A percentile compares a stretch with the other conserved stretches of the same genome.
phyloP scores from a whole-genome alignment of 139 green algal species.

The Chlorella sp. region DNA sequence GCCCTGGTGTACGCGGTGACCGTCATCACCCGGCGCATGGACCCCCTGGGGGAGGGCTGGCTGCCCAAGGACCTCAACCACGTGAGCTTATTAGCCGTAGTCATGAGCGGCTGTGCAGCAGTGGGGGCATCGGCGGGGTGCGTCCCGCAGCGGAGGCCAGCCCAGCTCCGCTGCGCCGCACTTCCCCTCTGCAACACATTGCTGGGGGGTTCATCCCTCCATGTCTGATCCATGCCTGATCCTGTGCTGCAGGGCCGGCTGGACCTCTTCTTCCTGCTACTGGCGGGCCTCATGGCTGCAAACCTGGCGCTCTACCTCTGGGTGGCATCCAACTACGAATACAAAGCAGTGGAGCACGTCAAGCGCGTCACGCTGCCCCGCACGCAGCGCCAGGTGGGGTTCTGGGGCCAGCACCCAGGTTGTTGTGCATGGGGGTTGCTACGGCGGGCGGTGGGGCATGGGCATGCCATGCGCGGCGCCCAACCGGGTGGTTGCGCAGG shows the following conservation, averaged over 20 bases:
- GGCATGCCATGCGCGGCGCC: too few relatives aligned
- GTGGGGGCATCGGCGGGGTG: too few relatives aligned
- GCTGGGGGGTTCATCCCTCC: too few relatives aligned
- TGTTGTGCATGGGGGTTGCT: too few relatives aligned
- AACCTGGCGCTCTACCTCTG: slow-evolving; percentile 71
- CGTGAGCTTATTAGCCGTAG: not conserved
- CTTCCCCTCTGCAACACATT: too few relatives aligned
- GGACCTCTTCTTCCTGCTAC: slow-evolving; percentile 82
- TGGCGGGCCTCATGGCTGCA: slow-evolving; percentile 66
- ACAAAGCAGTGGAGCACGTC: slow-evolving; percentile 84
- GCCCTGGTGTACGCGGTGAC: slow-evolving; percentile 6
- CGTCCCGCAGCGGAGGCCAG: too few relatives aligned
- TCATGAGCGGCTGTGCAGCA: not conserved
- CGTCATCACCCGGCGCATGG: not conserved
- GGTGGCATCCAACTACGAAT: slow-evolving; percentile 78
- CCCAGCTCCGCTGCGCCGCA: too few relatives aligned
- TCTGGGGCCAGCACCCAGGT: too few relatives aligned
- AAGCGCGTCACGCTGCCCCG: slow-evolving; percentile 25
- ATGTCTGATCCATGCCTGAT: too few relatives aligned
- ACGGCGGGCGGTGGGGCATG: too few relatives aligned
- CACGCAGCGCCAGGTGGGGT: not conserved
- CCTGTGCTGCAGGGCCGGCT: slow-evolving; percentile 69
- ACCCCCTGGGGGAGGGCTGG: slow-evolving; percentile 49
- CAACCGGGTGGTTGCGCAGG: too few relatives aligned
- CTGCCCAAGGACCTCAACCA: slow-evolving; percentile 66